Base-by-base conservation (phyloP, 306 rosid genomes). In the Albizia julibrissin region DNA sequence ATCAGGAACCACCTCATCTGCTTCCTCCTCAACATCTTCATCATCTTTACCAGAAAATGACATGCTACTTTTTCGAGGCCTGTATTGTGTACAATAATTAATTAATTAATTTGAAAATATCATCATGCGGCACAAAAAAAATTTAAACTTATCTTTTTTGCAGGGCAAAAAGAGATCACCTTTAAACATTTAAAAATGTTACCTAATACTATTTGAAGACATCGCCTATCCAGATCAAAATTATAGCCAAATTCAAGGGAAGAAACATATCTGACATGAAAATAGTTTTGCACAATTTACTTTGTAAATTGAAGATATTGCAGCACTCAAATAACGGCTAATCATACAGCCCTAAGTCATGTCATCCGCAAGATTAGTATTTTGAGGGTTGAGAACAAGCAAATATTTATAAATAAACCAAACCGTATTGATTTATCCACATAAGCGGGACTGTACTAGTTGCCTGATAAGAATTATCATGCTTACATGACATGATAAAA, bases 1-100 rank as follows among this genome's bases (percentile, higher is more conserved):
- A 84, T 93, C 94, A 82, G 97, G 98, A 80, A 96, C 95, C 78
- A 96, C 91, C 89, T 88, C 94, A 81, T 92, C 97, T 50, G 89
- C 94, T 87, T 91, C 97, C 81, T 93, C 99, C 87, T 94, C 97
- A 33, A 79, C 90, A 81, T 84, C 90, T 82, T 92, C 98, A 76
- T 94, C 97, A 82, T 93, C 99, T 85, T 96, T 97, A 65, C 76
- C 85, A 84, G 89, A 87, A 75, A 92, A 92, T 33, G 89, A 74
- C 47, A 87, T 77, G 77, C 94, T 88, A 84, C 85, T 94, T 77
- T 90, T 96, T 74, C 84, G 83, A 82, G 98, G 91, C 94, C 99
- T 96, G 87, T 73, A 81, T 77, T 42, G 76, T 81, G 69, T 27
- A 74, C 75, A 69, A 82, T 62, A 76, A 64, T 70, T 71, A 72